These are phyloP conservation scores for Camillea tinctor DNA, from an alignment of 2,329 filamentous ascomycete species.

Conservation along the genomic window DNA sequence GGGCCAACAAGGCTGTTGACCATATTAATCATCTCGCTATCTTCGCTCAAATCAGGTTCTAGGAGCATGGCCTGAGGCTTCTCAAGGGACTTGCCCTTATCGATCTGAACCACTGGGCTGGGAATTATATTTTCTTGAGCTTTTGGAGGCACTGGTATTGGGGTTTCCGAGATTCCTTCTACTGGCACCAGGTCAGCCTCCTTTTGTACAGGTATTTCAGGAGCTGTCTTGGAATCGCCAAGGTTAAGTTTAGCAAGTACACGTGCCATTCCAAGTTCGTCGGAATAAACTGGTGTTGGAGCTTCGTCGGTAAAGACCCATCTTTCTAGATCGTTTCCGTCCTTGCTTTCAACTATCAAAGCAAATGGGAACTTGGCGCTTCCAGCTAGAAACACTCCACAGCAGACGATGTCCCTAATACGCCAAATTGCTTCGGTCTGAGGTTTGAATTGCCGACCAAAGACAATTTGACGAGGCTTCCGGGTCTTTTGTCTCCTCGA, in stretches of 20 bases:
- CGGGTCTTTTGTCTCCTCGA: slow-evolving; percentile 37
- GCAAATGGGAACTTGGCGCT: slow-evolving; percentile 41
- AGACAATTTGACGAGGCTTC: slow-evolving; percentile 39
- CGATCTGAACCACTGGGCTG: neutral
- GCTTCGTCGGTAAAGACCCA: slow-evolving; percentile 28
- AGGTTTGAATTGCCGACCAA: slow-evolving; percentile 31
- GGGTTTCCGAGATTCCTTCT: neutral
- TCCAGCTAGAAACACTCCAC: slow-evolving; percentile 47
- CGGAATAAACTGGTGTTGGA: slow-evolving; percentile 9
- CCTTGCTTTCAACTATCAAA: slow-evolving; percentile 17
- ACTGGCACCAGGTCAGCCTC: neutral
- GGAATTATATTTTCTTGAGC: neutral
- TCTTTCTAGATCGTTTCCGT: slow-evolving; percentile 19
- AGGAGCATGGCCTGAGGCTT: slow-evolving; percentile 12
- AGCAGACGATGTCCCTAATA: slow-evolving; percentile 48
- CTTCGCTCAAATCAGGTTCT: slow-evolving; percentile 30
- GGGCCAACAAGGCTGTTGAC: slow-evolving; percentile 36
- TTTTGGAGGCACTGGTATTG: slow-evolving; percentile 4
- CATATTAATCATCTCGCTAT: slow-evolving; percentile 44
- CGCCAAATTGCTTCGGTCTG: slow-evolving; percentile 44
- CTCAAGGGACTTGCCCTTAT: slow-evolving; percentile 18
- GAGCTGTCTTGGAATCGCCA: slow-evolving; percentile 9
- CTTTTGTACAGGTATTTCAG: slow-evolving; percentile 6
- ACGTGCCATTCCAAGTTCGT: slow-evolving; percentile 21
- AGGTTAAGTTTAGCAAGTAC: slow-evolving; percentile 26